Evolutionary conservation across 495 filamentous ascomycete genomes (phyloP).

Genomic region (Recurvomyces mirabilis): DNA sequence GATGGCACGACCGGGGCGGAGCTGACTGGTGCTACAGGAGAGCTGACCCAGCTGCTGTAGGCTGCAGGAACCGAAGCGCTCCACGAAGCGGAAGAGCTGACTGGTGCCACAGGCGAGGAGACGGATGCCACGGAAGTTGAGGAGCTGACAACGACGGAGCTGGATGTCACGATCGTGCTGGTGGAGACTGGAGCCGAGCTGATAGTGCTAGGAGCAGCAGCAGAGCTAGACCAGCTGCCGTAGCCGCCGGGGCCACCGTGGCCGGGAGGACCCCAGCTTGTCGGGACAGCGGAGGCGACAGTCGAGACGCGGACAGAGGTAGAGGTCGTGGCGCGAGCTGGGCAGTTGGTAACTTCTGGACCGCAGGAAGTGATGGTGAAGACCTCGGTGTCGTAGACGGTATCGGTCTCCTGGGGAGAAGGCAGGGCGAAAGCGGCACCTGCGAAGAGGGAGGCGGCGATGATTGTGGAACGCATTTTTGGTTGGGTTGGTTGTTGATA

Average conservation of each 20-base stretch:
- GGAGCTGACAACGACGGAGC: not conserved
- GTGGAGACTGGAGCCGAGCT: not conserved
- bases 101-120: not conserved
- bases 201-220: not conserved
- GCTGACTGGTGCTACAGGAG: slow-evolving; percentile 1
- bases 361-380: slow-evolving; percentile 22
- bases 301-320: too few relatives aligned
- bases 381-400: slow-evolving; percentile 15
- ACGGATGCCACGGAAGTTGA: not conserved
- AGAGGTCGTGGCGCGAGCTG: not conserved
- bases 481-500: not conserved
- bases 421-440: slow-evolving; percentile 12
- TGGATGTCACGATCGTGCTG: not conserved
- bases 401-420: slow-evolving; percentile 7
- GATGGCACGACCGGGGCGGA: not conserved
- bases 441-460: slow-evolving; percentile 13
- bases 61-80: not conserved
- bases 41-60: not conserved
- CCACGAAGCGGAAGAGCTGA: not conserved
- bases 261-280: not conserved
- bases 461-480: slow-evolving; percentile 18
- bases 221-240: not conserved
- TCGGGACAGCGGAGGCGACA: not conserved
- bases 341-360: slow-evolving; percentile 17
- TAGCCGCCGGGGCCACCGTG: not conserved